Percentiles rank a stretch among this genome's conserved stretches.
phyloP scores from a whole-genome alignment of 805 yeast genomes.

The Candida hispaniensis region DNA sequence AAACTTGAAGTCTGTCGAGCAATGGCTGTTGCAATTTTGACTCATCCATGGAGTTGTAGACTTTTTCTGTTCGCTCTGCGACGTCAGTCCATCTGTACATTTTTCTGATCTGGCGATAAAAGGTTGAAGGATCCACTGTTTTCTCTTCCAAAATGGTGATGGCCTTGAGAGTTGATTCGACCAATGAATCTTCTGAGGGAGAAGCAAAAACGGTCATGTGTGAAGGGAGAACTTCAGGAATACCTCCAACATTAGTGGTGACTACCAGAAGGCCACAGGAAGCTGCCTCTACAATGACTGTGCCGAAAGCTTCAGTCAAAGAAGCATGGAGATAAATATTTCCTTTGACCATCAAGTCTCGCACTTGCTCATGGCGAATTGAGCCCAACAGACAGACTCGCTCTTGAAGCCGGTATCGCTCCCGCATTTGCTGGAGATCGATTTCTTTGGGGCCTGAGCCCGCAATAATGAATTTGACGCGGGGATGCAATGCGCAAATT shows the following conservation, averaged over 20 bases:
- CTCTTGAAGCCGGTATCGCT: constrained; percentile 72
- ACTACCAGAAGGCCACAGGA: constrained; percentile 90
- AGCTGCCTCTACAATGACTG: constrained; percentile 94
- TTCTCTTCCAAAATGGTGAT: constrained; percentile 47
- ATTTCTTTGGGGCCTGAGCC: constrained; percentile 96
- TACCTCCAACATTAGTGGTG: constrained; percentile 94
- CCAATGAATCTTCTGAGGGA: constrained; percentile 77
- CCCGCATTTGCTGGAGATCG: constrained; percentile 93
- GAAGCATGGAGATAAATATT: constrained; percentile 91
- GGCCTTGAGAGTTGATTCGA: constrained; percentile 61
- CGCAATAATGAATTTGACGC: constrained; percentile 74
- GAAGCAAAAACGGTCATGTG: constrained; percentile 89
- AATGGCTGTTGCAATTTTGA: constrained; percentile 39
- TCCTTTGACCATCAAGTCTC: constrained; percentile 88
- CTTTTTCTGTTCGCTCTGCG: constrained; percentile 74
- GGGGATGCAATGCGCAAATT: constrained; percentile 51
- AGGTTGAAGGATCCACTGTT: constrained; percentile 55
- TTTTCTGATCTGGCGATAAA: constrained; percentile 62
- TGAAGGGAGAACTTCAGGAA: constrained; percentile 87
- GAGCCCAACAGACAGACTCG: constrained; percentile 78
- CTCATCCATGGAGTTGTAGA: constrained; percentile 48
- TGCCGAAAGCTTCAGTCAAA: constrained; percentile 94
- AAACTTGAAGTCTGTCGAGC: constrained; percentile 47
- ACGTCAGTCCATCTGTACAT: constrained; percentile 93
- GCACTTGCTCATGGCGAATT: constrained; percentile 81